Evolutionary conservation across 495 filamentous ascomycete genomes (phyloP).

Genomic region (Talaromyces stipitatus): DNA sequence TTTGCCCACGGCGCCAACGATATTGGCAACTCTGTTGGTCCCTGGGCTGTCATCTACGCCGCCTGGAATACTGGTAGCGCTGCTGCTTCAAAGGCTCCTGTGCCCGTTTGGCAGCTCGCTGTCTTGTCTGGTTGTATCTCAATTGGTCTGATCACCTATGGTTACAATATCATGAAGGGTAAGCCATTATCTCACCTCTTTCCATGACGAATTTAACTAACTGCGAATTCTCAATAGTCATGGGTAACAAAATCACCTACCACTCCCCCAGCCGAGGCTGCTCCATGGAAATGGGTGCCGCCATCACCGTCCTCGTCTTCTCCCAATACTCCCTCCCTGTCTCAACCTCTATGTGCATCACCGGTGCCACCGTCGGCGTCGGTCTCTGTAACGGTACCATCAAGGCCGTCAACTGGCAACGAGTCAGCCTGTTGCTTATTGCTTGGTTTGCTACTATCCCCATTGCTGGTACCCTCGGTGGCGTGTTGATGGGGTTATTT

Average conservation of each 20-base stretch:
- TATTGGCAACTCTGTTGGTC: conserved; percentile 68
- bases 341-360: conserved; percentile 53
- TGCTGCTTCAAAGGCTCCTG: conserved; percentile 37
- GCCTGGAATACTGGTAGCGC: conserved; percentile 53
- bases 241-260: conserved; percentile 64
- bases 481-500: conserved; percentile 53
- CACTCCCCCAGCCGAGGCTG: conserved; percentile 54
- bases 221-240: conserved; percentile 33
- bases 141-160: conserved; percentile 53
- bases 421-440: conserved; percentile 43
- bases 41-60: conserved; percentile 60
- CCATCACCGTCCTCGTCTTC: conserved; percentile 58
- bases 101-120: conserved; percentile 54
- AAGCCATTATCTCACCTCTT: conserved; percentile 7
- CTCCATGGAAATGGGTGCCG: conserved; percentile 61
- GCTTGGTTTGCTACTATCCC: conserved; percentile 61
- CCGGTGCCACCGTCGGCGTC: conserved; percentile 49
- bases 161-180: conserved; percentile 65
- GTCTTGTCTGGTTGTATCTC: conserved; percentile 46
- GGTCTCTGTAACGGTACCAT: conserved; percentile 48
- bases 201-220: neutral
- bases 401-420: conserved; percentile 58
- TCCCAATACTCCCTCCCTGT: conserved; percentile 54
- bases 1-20: conserved; percentile 81
- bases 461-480: conserved; percentile 51